phyloP scores from a whole-genome alignment of 306 rosid genomes.

The Dicorynia guianensis region DNA sequence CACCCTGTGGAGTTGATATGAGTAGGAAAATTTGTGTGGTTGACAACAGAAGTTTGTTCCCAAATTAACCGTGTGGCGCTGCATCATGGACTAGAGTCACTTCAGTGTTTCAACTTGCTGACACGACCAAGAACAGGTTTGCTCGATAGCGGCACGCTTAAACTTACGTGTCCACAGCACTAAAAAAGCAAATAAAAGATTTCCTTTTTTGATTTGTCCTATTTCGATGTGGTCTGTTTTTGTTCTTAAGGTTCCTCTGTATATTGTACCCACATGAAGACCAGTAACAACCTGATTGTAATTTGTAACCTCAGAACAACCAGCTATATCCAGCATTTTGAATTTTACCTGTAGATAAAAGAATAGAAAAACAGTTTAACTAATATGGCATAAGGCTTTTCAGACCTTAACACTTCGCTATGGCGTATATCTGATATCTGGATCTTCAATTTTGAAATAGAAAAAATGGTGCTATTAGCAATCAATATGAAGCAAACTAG shows the following conservation, averaged over 20 bases:
- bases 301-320: slow-evolving; percentile 9
- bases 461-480: neutral
- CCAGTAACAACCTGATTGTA: neutral
- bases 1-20: neutral
- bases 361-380: neutral
- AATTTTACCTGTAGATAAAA: neutral
- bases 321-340: neutral
- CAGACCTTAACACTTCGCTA: neutral
- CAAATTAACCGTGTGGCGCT: neutral
- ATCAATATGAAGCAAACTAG: neutral
- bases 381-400: neutral
- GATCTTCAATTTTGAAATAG: neutral
- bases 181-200: no score
- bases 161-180: neutral
- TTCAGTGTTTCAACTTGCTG: neutral
- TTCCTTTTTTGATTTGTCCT: neutral
- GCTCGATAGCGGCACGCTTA: neutral
- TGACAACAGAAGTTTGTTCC: neutral
- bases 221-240: neutral
- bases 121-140: neutral
- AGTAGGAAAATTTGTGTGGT: neutral
- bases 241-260: neutral
- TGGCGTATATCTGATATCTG: no score
- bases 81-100: neutral
- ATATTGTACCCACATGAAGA: neutral